Percentiles rank a stretch among this genome's conserved stretches.
Conservation (phyloP, 164 flowering plant species). For the Sextonia rubra region DNA sequence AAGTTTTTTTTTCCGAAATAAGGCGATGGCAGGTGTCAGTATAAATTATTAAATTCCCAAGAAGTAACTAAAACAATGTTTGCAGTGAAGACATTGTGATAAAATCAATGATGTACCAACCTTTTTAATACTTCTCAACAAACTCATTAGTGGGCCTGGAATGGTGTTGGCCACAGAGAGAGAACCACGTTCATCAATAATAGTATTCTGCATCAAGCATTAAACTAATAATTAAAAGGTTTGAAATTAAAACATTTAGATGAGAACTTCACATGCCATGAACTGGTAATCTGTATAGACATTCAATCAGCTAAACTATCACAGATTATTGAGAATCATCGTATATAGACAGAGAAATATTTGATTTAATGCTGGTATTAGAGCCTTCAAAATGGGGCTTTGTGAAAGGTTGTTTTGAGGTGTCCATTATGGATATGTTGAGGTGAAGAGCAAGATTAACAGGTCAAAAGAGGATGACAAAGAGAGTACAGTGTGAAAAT, state of each 20-base stretch:
- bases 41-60: background rate
- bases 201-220: conserved; percentile 44
- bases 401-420: no score
- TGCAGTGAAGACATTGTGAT: background rate
- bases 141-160: conserved; percentile 62
- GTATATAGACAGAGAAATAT: background rate
- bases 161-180: conserved; percentile 59
- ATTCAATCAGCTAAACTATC: background rate
- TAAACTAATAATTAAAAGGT: background rate
- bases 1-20: no score
- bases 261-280: background rate
- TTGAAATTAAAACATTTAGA: background rate
- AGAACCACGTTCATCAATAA: conserved; percentile 85
- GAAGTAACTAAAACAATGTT: background rate
- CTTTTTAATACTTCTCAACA: conserved; percentile 61
- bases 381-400: background rate
- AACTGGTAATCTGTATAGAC: no score
- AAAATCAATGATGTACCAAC: conserved; percentile 24
- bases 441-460: no score
- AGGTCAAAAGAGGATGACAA: background rate
- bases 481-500: background rate
- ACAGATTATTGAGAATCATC: background rate
- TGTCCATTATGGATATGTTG: no score
- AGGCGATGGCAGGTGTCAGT: no score
- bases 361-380: background rate